Evolutionary conservation across 306 rosid genomes (phyloP).

Genomic region (Gastrolobium villosum): DNA sequence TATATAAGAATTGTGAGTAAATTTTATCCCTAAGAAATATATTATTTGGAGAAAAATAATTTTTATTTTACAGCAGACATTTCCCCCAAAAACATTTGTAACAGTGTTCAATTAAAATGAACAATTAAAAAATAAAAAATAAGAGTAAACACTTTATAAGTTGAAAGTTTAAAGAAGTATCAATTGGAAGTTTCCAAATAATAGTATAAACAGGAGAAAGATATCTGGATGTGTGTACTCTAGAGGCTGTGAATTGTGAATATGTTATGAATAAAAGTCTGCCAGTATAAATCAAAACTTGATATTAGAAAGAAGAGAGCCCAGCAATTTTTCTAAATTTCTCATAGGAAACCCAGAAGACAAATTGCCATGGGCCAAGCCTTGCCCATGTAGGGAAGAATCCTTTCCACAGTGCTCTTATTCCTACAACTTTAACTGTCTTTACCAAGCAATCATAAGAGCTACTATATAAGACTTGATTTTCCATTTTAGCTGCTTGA

Average conservation of each 20-base stretch:
- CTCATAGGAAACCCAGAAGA: slow-evolving; percentile 94
- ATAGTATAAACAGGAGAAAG: neutral
- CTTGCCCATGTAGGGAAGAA: slow-evolving; percentile 96
- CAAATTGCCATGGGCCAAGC: slow-evolving; percentile 96
- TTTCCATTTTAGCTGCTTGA: slow-evolving; percentile 61
- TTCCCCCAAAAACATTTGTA: too few relatives aligned
- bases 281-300: slow-evolving; percentile 23
- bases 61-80: too few relatives aligned
- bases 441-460: slow-evolving; percentile 83
- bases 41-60: too few relatives aligned
- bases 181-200: neutral
- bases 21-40: too few relatives aligned
- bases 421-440: slow-evolving; percentile 84
- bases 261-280: slow-evolving; percentile 41
- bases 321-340: slow-evolving; percentile 83
- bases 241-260: slow-evolving; percentile 11
- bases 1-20: too few relatives aligned
- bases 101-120: too few relatives aligned
- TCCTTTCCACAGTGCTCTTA: slow-evolving; percentile 90
- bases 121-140: too few relatives aligned
- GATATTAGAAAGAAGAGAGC: slow-evolving; percentile 72
- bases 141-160: too few relatives aligned
- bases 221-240: slow-evolving; percentile 18
- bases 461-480: slow-evolving; percentile 60
- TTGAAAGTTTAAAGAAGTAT: too few relatives aligned